Evolutionary conservation across 2,329 filamentous ascomycete species (phyloP).

Genomic region (Colletotrichum chrysophilum): DNA sequence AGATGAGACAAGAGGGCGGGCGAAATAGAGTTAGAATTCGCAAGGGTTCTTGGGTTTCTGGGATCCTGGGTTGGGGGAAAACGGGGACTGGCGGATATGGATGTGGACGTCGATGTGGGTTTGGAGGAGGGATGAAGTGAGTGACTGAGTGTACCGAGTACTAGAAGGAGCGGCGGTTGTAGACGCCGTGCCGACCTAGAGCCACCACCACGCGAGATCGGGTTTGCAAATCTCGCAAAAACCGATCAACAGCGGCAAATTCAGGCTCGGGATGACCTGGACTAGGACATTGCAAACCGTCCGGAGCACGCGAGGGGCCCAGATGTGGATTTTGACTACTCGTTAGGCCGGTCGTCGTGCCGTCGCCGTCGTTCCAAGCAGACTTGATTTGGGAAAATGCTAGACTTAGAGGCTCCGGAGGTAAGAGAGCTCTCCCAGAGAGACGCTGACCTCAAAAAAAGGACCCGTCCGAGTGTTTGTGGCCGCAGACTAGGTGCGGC

Average conservation of each 20-base stretch:
- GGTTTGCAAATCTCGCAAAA: neutral
- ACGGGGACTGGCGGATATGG: neutral
- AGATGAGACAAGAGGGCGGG: conserved; percentile 10
- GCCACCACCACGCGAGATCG: neutral
- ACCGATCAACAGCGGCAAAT: neutral
- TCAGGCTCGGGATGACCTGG: neutral
- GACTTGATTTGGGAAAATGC: neutral
- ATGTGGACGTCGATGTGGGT: neutral
- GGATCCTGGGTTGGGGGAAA: neutral
- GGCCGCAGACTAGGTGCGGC: neutral
- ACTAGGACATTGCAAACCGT: neutral
- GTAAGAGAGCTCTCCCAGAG: neutral
- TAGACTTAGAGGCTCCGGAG: neutral
- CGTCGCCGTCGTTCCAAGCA: neutral
- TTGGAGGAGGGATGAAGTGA: neutral
- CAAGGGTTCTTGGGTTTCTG: neutral
- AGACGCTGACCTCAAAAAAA: neutral
- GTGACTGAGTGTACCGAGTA: neutral
- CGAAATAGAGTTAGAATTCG: conserved; percentile 7
- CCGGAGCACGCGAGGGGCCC: neutral
- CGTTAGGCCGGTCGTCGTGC: neutral
- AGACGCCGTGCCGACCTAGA: neutral
- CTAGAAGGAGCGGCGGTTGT: neutral
- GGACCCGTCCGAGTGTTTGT: neutral
- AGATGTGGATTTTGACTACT: neutral